Evolutionary conservation across 805 yeast species (phyloP).

Genomic region (Crinitomyces ghanaensis): DNA sequence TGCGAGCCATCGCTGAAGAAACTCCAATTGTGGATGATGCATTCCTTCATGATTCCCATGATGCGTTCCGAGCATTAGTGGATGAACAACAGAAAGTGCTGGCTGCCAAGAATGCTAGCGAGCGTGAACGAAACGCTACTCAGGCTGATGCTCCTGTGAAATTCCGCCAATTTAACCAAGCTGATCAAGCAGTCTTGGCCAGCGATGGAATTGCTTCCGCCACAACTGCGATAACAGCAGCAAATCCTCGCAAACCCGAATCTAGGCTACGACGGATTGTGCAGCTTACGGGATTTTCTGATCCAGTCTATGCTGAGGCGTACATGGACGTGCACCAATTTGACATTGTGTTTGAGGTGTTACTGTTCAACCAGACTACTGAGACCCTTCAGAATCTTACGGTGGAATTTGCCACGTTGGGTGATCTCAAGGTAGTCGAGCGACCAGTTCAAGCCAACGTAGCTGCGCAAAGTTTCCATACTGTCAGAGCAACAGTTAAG

Average conservation of each 20-base stretch:
- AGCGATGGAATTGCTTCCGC: slow-evolving; percentile 48
- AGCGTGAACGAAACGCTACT: slow-evolving; percentile 50
- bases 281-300: slow-evolving; percentile 96
- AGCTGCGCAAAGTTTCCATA: slow-evolving; percentile 96
- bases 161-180: slow-evolving; percentile 58
- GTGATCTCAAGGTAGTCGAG: slow-evolving; percentile 91
- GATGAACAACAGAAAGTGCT: slow-evolving; percentile 47
- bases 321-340: slow-evolving; percentile 92
- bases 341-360: slow-evolving; percentile 87
- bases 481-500: slow-evolving; percentile 76
- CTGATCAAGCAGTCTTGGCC: slow-evolving; percentile 37
- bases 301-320: slow-evolving; percentile 97
- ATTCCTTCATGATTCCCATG: slow-evolving; percentile 78
- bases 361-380: slow-evolving; percentile 86
- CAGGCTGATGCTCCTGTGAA: slow-evolving; percentile 67
- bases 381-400: slow-evolving; percentile 77
- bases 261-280: slow-evolving; percentile 81
- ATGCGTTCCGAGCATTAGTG: slow-evolving; percentile 68
- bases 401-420: slow-evolving; percentile 92
- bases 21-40: slow-evolving; percentile 42
- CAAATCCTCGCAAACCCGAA: slow-evolving; percentile 35
- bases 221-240: slow-evolving; percentile 34
- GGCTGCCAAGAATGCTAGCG: slow-evolving; percentile 44
- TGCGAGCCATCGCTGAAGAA: slow-evolving; percentile 55
- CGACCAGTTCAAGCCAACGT: slow-evolving; percentile 80